Percentiles rank a stretch among this genome's conserved stretches.
Evolutionary conservation across 2,329 filamentous ascomycete species (phyloP).

Genomic region (Aspergillus sclerotialis): DNA sequence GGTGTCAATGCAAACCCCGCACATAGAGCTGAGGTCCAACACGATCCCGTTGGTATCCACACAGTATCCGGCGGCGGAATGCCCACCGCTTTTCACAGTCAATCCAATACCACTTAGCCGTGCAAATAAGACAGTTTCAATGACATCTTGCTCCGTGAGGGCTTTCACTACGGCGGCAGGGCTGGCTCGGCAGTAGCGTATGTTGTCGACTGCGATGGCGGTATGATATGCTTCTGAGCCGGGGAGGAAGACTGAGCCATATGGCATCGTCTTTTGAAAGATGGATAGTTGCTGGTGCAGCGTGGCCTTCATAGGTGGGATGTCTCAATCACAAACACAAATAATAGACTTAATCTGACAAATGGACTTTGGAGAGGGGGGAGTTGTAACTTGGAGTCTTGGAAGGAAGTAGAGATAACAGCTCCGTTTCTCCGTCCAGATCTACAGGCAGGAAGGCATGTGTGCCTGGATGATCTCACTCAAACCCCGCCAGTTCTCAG

Average conservation of each 20-base stretch:
- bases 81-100: not conserved
- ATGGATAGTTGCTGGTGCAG: too few relatives aligned
- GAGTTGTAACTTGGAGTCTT: too few relatives aligned
- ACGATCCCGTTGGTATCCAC: not conserved
- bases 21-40: not conserved
- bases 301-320: too few relatives aligned
- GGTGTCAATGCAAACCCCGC: not conserved
- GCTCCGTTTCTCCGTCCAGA: too few relatives aligned
- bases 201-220: not conserved
- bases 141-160: not conserved
- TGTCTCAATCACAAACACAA: too few relatives aligned
- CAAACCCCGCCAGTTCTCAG: too few relatives aligned
- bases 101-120: not conserved
- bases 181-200: not conserved
- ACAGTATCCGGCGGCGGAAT: not conserved
- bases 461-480: too few relatives aligned
- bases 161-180: not conserved
- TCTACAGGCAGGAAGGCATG: too few relatives aligned
- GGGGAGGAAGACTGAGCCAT: not conserved
- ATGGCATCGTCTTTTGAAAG: too few relatives aligned
- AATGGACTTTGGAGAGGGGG: too few relatives aligned
- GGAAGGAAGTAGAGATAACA: too few relatives aligned
- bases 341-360: too few relatives aligned
- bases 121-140: not conserved
- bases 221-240: not conserved